These are phyloP conservation scores for Cyberlindnera japonica DNA, from an alignment of 805 yeast species.

Conservation along the genomic window DNA sequence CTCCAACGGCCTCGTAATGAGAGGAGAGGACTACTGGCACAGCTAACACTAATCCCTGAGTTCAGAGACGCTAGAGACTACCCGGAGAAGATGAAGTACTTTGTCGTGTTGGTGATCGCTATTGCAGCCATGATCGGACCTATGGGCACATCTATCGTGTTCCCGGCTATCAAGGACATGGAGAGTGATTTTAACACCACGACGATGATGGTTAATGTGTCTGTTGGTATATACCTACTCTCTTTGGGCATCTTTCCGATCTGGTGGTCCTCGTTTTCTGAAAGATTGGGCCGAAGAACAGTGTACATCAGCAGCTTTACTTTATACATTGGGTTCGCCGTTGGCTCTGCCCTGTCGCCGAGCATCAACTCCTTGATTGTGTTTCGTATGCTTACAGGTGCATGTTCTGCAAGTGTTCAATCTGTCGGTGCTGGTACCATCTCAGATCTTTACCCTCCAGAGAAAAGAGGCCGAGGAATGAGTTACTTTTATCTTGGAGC, in stretches of 20 bases:
- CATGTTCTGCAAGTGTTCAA: constrained; percentile 80
- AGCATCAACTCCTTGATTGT: constrained; percentile 59
- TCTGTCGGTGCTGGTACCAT: constrained; percentile 89
- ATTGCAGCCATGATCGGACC: constrained; percentile 79
- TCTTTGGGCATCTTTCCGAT: constrained; percentile 77
- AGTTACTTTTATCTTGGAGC: constrained; percentile 82
- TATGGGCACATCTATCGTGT: constrained; percentile 81
- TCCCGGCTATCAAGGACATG: constrained; percentile 71
- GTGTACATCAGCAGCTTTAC: constrained; percentile 68
- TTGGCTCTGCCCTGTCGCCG: constrained; percentile 69
- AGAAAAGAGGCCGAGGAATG: constrained; percentile 73
- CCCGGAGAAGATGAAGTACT: constrained; percentile 44
- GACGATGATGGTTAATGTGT: constrained; percentile 61
- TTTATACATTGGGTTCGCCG: constrained; percentile 58
- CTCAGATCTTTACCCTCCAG: constrained; percentile 63
- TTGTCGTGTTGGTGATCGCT: constrained; percentile 64
- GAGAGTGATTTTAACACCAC: constrained; percentile 51
- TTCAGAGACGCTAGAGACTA: constrained; percentile 68
- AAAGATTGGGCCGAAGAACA: constrained; percentile 67
- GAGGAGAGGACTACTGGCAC: constrained; percentile 54
- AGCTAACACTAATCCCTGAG: constrained; percentile 56
- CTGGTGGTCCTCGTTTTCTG: constrained; percentile 87
- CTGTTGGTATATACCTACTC: constrained; percentile 75
- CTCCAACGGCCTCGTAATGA: constrained; percentile 17
- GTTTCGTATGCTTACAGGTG: constrained; percentile 72